Percentiles rank a stretch among this genome's conserved stretches.
Conservation (phyloP, 192 early-diverging fungal species). For the Radiomyces spectabilis region DNA sequence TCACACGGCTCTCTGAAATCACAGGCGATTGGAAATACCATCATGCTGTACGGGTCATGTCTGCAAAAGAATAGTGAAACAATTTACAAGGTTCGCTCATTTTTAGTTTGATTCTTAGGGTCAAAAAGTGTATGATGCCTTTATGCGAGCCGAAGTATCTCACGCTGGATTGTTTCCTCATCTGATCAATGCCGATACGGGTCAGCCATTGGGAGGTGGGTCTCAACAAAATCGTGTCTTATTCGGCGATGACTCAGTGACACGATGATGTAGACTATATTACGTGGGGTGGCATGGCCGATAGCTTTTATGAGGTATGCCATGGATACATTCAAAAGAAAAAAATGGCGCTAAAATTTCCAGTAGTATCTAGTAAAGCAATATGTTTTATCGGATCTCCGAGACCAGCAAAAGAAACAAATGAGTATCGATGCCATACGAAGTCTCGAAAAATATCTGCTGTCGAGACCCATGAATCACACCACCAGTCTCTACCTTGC, state of each 20-base stretch:
- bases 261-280: conserved; percentile 22
- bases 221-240: not conserved
- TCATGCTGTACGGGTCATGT: conserved; percentile 28
- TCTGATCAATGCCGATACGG: conserved; percentile 33
- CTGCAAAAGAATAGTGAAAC: not conserved
- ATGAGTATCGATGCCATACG: conserved; percentile 23
- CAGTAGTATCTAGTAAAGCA: conserved; percentile 52
- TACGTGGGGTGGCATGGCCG: conserved; percentile 41
- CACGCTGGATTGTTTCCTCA: conserved; percentile 53
- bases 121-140: conserved; percentile 47
- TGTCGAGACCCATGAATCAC: conserved; percentile 4
- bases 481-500: conserved; percentile 2
- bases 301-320: conserved; percentile 55
- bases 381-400: conserved; percentile 35
- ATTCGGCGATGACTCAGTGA: too few species aligned
- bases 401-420: conserved; percentile 18
- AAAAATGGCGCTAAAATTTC: too few species aligned
- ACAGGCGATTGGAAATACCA: conserved; percentile 68
- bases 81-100: not conserved
- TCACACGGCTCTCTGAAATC: conserved; percentile 71
- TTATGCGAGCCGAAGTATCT: conserved; percentile 32
- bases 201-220: conserved; percentile 14
- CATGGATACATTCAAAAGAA: too few species aligned
- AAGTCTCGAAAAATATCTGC: conserved; percentile 16
- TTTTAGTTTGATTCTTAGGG: conserved; percentile 25